Conservation (phyloP, 805 yeast genomes). For the Metschnikowia henanensis region DNA sequence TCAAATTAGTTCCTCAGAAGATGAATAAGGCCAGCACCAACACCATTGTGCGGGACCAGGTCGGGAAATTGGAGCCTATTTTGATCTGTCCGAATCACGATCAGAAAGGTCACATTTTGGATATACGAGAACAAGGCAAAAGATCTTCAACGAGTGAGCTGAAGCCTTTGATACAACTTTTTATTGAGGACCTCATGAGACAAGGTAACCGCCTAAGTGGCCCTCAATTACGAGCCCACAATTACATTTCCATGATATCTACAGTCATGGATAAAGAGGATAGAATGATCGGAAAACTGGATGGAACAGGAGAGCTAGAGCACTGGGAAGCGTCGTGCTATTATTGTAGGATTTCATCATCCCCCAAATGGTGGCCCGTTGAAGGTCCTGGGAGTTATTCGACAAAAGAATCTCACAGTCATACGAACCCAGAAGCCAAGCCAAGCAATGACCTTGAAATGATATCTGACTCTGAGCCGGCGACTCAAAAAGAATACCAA, state of each 20-base stretch:
- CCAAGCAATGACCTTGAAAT: no score
- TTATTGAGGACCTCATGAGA: constrained; percentile 35
- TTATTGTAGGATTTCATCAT: constrained; percentile 24
- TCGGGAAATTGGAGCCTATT: constrained; percentile 46
- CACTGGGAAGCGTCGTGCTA: no score
- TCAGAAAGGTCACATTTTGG: constrained; percentile 7
- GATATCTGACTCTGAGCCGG: no score
- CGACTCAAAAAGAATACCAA: no score
- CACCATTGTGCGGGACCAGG: constrained; percentile 21
- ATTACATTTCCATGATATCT: constrained; percentile 25
- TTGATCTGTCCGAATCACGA: constrained; percentile 45
- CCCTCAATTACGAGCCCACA: constrained; percentile 32
- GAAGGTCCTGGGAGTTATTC: no score
- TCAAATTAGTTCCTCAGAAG: constrained; percentile 36
- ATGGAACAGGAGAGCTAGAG: neutral
- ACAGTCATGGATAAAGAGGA: constrained; percentile 11
- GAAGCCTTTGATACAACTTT: constrained; percentile 41
- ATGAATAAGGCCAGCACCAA: constrained; percentile 15
- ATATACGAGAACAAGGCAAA: constrained; percentile 29
- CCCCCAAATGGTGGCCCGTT: constrained; percentile 41
- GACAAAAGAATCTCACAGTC: no score
- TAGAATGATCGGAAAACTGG: constrained; percentile 15
- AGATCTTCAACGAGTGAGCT: constrained; percentile 25
- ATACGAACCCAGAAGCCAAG: no score
- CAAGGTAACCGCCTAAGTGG: constrained; percentile 26